Evolutionary conservation across 2,329 filamentous ascomycete genomes (phyloP), one percentile per base, ranked within the genome.

Genomic region (Orbilia ellipsospora): DNA sequence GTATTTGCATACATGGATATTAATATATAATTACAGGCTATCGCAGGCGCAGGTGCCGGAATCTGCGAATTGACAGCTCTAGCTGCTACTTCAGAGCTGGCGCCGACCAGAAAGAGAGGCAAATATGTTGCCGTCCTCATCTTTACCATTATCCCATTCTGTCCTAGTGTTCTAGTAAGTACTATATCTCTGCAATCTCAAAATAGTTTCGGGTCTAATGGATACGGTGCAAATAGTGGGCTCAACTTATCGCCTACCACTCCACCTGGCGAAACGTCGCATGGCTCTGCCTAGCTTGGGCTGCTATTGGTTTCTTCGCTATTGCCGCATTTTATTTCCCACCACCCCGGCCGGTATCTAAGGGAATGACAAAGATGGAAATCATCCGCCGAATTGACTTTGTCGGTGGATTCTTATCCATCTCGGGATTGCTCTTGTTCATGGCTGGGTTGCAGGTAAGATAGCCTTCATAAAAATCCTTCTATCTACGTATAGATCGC

Each of bases 11-110:
- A 10, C 1, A 57, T 42, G n/a, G 23, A 44, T 57, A n/a, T 31
- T 57, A 26, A 66, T 55, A 55, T 18, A 31, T 36, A 36, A 5
- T 4, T 23, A 36, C 16, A 55, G 52, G 28, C 40, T n/a, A 84
- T 91, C 77, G 85, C 89, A 8, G 90, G 90, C 1, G 83, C 88
- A 4, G 90, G 89, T 40, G 89, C 89, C 10, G 90, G 90, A 13
- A 86, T 91, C 74, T 89, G 89, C 78, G 89, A 91, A 80, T 83
- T 92, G 40, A 91, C 88, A 4, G 89, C 90, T 3, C 83, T 92
- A 7, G 89, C 90, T 28, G 90, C 86, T 40, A 90, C 89, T 0
- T 88, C 88, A 1, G 90, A 92, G 80, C 84, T 92, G 73, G 90
- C 88, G 0, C 90, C 90, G 0, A 87, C 87, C 18, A 84, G 86